Conservation (phyloP, 116 monocot genomes). For the Thalassia testudinum region DNA sequence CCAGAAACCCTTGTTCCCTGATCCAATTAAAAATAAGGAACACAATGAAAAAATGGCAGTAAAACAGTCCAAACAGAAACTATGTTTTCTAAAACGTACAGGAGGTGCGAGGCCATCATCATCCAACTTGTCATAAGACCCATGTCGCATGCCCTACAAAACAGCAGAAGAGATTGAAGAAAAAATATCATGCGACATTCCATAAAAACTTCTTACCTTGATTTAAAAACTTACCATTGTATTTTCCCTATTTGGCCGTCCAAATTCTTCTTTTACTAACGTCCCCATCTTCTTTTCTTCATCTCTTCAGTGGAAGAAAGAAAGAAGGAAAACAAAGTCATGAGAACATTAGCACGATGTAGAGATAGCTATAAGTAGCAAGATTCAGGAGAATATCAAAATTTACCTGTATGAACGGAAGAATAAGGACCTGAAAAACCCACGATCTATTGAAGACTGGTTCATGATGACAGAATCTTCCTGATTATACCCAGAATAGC, state of each 20-base stretch:
- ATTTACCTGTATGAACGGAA: slow-evolving; percentile 94
- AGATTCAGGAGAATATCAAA: background rate
- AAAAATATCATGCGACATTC: background rate
- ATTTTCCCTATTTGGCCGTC: slow-evolving; percentile 90
- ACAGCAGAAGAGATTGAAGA: background rate
- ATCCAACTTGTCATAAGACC: slow-evolving; percentile 98
- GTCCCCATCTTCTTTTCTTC: slow-evolving; percentile 99
- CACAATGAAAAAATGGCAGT: no score
- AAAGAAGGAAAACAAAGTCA: no score
- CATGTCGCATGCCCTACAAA: slow-evolving; percentile 92
- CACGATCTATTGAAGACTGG: slow-evolving; percentile 97
- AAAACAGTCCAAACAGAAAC: no score
- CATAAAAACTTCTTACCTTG: background rate
- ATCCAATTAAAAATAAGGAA: background rate
- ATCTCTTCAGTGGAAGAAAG: no score
- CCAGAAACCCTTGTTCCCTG: slow-evolving; percentile 96
- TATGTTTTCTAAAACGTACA: slow-evolving; percentile 29
- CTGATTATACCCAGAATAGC: slow-evolving; percentile 99
- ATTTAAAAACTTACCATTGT: slow-evolving; percentile 55
- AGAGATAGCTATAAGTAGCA: no score
- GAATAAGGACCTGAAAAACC: slow-evolving; percentile 91
- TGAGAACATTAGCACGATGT: no score
- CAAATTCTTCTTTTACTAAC: slow-evolving; percentile 97
- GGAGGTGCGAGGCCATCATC: slow-evolving; percentile 99
- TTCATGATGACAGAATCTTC: slow-evolving; percentile 99